Percentiles rank a stretch among this genome's conserved stretches.
phyloP scores from a whole-genome alignment of 2,329 filamentous ascomycete species.

The Xylaria sp. region DNA sequence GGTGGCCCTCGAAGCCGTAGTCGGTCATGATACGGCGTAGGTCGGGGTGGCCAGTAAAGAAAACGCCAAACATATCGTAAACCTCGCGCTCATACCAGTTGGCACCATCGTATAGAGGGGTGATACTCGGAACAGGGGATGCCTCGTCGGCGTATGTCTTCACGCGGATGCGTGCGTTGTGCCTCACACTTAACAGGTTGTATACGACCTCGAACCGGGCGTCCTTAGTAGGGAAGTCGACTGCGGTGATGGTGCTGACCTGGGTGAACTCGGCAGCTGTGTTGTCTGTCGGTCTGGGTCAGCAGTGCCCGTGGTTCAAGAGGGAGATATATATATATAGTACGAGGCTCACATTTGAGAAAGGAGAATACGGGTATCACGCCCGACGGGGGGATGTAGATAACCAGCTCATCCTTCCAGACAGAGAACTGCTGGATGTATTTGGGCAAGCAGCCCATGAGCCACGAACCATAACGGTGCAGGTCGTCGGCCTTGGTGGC shows the following conservation, averaged over 20 bases:
- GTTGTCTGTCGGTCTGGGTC: constrained; percentile 71
- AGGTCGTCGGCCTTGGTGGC: constrained; percentile 85
- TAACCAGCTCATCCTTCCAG: constrained; percentile 98
- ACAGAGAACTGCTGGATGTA: constrained; percentile 99
- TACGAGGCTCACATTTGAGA: constrained; percentile 73
- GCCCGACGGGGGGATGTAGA: constrained; percentile 89
- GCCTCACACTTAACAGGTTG: constrained; percentile 93
- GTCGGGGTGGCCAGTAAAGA: constrained; percentile 95
- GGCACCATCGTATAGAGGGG: constrained; percentile 87
- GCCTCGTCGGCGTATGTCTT: constrained; percentile 99
- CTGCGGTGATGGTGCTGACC: constrained; percentile 89
- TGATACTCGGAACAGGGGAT: constrained; percentile 89
- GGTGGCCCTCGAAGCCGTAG: constrained; percentile 98
- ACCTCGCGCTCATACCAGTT: constrained; percentile 99
- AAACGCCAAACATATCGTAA: constrained; percentile 97
- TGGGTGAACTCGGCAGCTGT: constrained; percentile 97
- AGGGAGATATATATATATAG: background rate
- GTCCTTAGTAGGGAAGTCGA: constrained; percentile 94
- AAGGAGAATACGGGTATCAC: constrained; percentile 93
- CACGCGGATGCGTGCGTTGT: constrained; percentile 95
- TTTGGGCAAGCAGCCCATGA: constrained; percentile 96
- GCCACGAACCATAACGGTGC: constrained; percentile 94
- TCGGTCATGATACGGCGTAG: constrained; percentile 98
- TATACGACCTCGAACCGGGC: constrained; percentile 98
- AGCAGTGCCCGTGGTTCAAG: background rate